Conservation (phyloP, 768 basidiomycete genomes). For the Pleurotus tuoliensis region DNA sequence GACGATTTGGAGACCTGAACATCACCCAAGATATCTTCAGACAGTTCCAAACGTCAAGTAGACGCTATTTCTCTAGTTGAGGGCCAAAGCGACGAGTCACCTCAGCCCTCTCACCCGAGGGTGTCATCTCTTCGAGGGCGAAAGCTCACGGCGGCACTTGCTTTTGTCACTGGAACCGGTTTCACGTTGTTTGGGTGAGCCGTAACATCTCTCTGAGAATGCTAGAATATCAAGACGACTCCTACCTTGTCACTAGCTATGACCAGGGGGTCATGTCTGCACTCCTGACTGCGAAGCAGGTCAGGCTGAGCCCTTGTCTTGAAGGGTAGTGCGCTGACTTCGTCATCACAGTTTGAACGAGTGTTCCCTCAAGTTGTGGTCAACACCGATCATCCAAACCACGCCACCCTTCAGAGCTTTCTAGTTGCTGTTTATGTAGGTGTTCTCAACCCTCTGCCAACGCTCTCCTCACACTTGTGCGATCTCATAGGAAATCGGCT, state of each 20-base stretch:
- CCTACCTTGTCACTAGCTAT: constrained; percentile 33
- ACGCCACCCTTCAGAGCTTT: constrained; percentile 57
- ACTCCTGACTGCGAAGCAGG: constrained; percentile 51
- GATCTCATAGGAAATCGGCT: constrained; percentile 52
- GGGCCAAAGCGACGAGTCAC: too few relatives aligned
- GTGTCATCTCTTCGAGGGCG: constrained; percentile 33
- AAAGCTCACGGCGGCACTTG: constrained; percentile 43
- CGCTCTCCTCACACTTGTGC: not conserved
- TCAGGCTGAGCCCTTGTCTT: constrained; percentile 11
- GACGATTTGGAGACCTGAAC: too few relatives aligned
- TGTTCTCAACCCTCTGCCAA: not conserved
- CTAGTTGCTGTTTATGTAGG: constrained; percentile 56
- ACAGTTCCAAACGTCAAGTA: too few relatives aligned
- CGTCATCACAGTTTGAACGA: constrained; percentile 42
- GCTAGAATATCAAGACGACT: not conserved
- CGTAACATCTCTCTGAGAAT: not conserved
- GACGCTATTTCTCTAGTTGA: too few relatives aligned
- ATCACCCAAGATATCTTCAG: too few relatives aligned
- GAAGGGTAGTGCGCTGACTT: too few relatives aligned
- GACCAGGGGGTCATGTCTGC: constrained; percentile 75
- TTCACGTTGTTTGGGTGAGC: constrained; percentile 60
- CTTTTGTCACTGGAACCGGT: constrained; percentile 55
- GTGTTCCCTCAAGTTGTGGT: constrained; percentile 53
- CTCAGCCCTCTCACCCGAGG: too few relatives aligned
- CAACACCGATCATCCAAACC: constrained; percentile 30